Base-by-base conservation (phyloP, 2,329 filamentous ascomycete species). In the Microthyrium microscopicum region DNA sequence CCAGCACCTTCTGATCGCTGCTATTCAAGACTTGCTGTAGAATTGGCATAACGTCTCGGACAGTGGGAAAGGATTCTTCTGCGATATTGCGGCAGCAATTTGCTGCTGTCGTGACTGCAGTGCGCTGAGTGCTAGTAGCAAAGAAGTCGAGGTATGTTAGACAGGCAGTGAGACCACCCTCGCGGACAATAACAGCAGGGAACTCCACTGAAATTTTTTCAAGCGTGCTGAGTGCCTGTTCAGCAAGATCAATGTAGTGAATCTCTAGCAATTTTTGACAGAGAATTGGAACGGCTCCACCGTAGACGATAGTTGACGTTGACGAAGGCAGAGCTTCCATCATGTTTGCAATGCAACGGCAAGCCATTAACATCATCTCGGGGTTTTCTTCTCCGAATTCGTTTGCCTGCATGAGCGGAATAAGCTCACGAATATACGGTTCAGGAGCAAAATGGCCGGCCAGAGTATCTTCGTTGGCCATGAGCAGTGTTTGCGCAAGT, bases 191-290 rank as follows among this genome's bases (percentile, higher is more conserved):
- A 36, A 82, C 84, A 4, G 80, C 76, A 2, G 89, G 89, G 49
- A 93, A 98, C 50, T 98, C 89, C 36, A 87, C 73, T 0, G 89
- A 98, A 31, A 98, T 94, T 58, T 95, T 98, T 52, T 95, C 85
- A 34, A 98, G 63, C 0, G 89, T 98, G 60, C 84, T 98, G 31
- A 98, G 61, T 37, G 89, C 84, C 59, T 98, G 91, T 57, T 98
- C 89, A 24, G 91, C 91, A 34, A 98, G 65, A 54, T 98, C 89
- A 51, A 98, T 98, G 53, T 87, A 98, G 40, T 87, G 78, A 29
- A 95, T 95, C 55, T 95, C 85, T 39, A 95, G 65, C 20, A 98
- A 65, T 56, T 95, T 98, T 50, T 87, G 81, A 57, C 89, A 95
- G 18, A 98, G 62, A 9, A 98, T 75, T 3, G 89, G 85, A 4